Conservation (phyloP, 495 filamentous ascomycete species). For the Barbatosphaeria neglecta region DNA sequence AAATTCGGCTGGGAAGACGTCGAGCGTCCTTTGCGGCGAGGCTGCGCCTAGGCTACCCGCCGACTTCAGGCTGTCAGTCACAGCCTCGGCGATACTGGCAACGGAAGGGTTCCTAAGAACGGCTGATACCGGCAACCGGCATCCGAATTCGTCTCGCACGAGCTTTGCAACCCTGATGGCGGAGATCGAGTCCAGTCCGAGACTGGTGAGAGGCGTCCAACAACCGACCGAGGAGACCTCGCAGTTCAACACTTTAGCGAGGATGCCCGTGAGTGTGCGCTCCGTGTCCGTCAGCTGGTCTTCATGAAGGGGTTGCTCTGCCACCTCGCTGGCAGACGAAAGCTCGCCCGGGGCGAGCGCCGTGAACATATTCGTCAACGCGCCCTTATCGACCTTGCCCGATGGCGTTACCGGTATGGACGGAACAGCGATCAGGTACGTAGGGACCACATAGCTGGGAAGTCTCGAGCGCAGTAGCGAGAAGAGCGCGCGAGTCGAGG, state of each 20-base stretch:
- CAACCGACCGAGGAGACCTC: conserved; percentile 43
- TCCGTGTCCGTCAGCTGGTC: conserved; percentile 40
- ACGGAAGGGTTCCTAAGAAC: conserved; percentile 53
- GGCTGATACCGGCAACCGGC: conserved; percentile 43
- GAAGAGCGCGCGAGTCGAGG: conserved; percentile 25
- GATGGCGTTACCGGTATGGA: conserved; percentile 50
- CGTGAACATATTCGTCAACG: conserved; percentile 9
- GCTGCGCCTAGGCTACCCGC: background rate
- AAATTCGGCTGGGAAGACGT: conserved; percentile 27
- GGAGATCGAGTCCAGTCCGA: conserved; percentile 74
- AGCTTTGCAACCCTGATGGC: conserved; percentile 54
- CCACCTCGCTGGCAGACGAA: conserved; percentile 12
- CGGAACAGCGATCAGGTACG: conserved; percentile 53
- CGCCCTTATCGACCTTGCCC: conserved; percentile 45
- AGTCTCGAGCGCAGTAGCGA: conserved; percentile 28
- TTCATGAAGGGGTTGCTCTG: conserved; percentile 22
- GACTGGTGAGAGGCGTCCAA: conserved; percentile 32
- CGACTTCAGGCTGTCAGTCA: too few species aligned
- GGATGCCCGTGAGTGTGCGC: conserved; percentile 31
- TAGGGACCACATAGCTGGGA: conserved; percentile 59
- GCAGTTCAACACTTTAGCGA: conserved; percentile 29
- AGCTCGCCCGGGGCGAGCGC: conserved; percentile 7
- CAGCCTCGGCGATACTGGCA: conserved; percentile 35
- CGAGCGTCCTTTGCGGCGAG: background rate
- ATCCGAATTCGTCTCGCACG: conserved; percentile 29